These are phyloP conservation scores for Alternaria sp. DNA, from an alignment of 2,329 filamentous ascomycete genomes.

Conservation along the genomic window DNA sequence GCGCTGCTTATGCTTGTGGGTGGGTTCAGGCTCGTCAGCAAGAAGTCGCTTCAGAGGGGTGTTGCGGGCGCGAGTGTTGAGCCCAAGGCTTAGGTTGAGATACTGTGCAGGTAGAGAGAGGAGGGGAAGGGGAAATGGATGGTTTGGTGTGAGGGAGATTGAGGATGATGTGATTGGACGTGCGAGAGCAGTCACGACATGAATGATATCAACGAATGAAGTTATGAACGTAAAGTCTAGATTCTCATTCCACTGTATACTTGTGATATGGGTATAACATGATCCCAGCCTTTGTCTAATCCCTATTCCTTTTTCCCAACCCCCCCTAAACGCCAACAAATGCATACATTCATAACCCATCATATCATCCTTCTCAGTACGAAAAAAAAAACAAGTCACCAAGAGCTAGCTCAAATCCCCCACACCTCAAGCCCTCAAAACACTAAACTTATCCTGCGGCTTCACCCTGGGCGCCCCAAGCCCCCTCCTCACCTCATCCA, in stretches of 20 bases:
- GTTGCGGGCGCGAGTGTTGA: slow-evolving; percentile 9
- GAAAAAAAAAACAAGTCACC: neutral
- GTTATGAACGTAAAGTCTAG: neutral
- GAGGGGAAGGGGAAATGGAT: no score
- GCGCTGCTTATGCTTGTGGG: slow-evolving; percentile 64
- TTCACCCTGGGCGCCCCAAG: slow-evolving; percentile 74
- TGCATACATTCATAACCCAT: neutral
- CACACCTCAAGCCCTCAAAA: slow-evolving; percentile 6
- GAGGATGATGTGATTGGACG: no score
- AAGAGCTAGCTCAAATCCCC: neutral
- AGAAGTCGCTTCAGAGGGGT: slow-evolving; percentile 52
- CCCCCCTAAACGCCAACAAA: slow-evolving; percentile 4
- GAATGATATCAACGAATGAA: neutral
- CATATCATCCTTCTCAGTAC: neutral
- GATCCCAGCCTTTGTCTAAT: neutral
- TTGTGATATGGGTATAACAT: slow-evolving; percentile 3
- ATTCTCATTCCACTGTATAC: neutral
- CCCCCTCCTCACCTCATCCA: slow-evolving; percentile 86
- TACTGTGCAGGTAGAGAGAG: no score
- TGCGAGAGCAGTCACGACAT: neutral
- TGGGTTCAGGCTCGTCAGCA: slow-evolving; percentile 67
- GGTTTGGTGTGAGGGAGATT: no score
- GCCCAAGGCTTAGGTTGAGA: slow-evolving; percentile 22
- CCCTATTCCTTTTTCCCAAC: neutral
- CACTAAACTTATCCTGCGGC: slow-evolving; percentile 18